Conservation (phyloP, 2,329 filamentous ascomycete genomes). For the Cryphonectria nitschkei region DNA sequence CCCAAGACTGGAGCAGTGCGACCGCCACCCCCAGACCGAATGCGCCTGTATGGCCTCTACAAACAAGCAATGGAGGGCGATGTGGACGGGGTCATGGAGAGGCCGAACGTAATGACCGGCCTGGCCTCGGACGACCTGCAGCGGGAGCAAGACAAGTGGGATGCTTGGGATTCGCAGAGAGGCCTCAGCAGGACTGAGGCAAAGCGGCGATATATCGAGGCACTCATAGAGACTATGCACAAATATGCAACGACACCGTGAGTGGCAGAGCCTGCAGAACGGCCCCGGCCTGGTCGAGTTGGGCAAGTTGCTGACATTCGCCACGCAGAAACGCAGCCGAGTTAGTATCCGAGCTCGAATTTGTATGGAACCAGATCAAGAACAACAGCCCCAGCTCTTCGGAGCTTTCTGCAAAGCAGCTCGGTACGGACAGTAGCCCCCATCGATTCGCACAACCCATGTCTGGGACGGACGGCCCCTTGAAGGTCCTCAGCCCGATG, state of each 20-base stretch:
- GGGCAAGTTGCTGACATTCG: constrained; percentile 12
- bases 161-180: constrained; percentile 91
- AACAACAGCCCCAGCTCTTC: constrained; percentile 74
- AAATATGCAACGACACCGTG: constrained; percentile 85
- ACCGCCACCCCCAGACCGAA: constrained; percentile 80
- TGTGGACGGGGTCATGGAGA: constrained; percentile 90
- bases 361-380: constrained; percentile 98
- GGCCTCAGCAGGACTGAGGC: constrained; percentile 86
- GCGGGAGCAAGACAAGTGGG: constrained; percentile 74
- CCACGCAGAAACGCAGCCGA: constrained; percentile 73
- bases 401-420: constrained; percentile 57
- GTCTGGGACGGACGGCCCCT: constrained; percentile 56
- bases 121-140: constrained; percentile 57
- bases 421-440: constrained; percentile 40
- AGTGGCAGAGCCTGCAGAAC: constrained; percentile 37
- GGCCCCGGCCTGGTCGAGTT: not conserved
- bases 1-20: constrained; percentile 89
- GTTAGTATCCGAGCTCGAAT: constrained; percentile 92
- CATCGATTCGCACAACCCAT: constrained; percentile 52
- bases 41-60: constrained; percentile 96
- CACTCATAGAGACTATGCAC: constrained; percentile 96
- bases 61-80: constrained; percentile 99
- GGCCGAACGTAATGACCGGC: constrained; percentile 61
- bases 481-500: constrained; percentile 81
- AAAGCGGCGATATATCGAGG: constrained; percentile 91